Evolutionary conservation across 768 basidiomycete genomes (phyloP).

Genomic region (Kondoa subrosea): DNA sequence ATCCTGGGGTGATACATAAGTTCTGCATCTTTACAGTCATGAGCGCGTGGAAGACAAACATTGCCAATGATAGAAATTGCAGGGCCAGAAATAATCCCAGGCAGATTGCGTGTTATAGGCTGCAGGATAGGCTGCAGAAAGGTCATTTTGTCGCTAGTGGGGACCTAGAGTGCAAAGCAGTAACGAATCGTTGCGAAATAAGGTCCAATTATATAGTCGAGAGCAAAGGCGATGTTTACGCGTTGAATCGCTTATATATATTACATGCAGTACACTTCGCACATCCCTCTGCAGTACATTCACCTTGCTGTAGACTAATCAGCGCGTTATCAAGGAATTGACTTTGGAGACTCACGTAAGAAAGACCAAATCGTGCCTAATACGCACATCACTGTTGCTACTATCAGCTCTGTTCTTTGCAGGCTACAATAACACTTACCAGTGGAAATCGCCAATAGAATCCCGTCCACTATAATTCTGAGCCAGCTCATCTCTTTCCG

Average conservation of each 20-base stretch:
- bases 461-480: conserved; percentile 1
- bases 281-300: too few species aligned
- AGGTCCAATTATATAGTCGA: too few species aligned
- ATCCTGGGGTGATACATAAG: too few species aligned
- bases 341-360: not conserved
- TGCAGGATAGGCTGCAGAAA: conserved; percentile 45
- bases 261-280: too few species aligned
- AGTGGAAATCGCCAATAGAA: conserved; percentile 10
- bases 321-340: not conserved
- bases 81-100: conserved; percentile 64
- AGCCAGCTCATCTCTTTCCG: conserved; percentile 26
- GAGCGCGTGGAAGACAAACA: not conserved
- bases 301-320: too few species aligned
- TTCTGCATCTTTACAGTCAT: too few species aligned
- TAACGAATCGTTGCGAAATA: too few species aligned
- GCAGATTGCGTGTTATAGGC: too few species aligned
- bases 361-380: conserved; percentile 1
- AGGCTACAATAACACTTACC: not conserved
- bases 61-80: conserved; percentile 61
- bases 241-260: too few species aligned
- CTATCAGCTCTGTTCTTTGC: not conserved
- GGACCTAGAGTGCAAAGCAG: not conserved
- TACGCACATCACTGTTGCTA: conserved; percentile 1
- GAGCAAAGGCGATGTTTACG: too few species aligned
- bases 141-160: conserved; percentile 1